Evolutionary conservation across 495 filamentous ascomycete genomes (phyloP), one percentile per base, ranked within the genome.

Genomic region (Trichoderma virens): DNA sequence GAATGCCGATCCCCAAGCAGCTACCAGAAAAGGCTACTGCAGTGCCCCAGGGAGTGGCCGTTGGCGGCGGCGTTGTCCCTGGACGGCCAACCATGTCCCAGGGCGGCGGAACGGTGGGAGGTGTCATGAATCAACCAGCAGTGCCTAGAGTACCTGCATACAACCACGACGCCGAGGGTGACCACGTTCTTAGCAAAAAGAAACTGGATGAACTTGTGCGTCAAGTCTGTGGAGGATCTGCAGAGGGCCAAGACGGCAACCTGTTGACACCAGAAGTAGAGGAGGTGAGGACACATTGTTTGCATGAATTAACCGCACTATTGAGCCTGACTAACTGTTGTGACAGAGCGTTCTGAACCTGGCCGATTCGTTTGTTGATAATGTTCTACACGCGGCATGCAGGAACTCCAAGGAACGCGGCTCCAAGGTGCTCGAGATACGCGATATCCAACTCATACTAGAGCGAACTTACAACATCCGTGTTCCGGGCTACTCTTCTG

Each of bases 381-480:
- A 89, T 70, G 90, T 98, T 62, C 83, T 97, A 32, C 88, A 87
- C 64, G 80, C 85, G 20, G 92, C 94, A 32, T 98, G 94, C 77
- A 89, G 89, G 67, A 86, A 96, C 61, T 91, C 94, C 70, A 98
- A 98, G 75, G 84, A 95, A 54, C 89, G 94, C 30, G 88, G 88
- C n/a, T 91, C 90, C 13, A 89, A 90, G 64, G 85, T 86, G 0
- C 87, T 98, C 8, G 94, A 98, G 68, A 88, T 97, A 60, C 90
- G 92, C 66, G 94, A 98, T 72, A 84, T 98, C 60, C 94, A 97
- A 76, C 87, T 97, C 35, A 87, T 97, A 28, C 87, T 98, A 20
- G 94, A 98, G 78, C 90, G 95, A 64, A 93, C 92, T 73, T 97
- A 95, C 84, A 97, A 98, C 75, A 98, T 98, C 78, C 90, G 94